Evolutionary conservation across 495 filamentous ascomycete genomes (phyloP).

Genomic region (Xylaria nigripes): DNA sequence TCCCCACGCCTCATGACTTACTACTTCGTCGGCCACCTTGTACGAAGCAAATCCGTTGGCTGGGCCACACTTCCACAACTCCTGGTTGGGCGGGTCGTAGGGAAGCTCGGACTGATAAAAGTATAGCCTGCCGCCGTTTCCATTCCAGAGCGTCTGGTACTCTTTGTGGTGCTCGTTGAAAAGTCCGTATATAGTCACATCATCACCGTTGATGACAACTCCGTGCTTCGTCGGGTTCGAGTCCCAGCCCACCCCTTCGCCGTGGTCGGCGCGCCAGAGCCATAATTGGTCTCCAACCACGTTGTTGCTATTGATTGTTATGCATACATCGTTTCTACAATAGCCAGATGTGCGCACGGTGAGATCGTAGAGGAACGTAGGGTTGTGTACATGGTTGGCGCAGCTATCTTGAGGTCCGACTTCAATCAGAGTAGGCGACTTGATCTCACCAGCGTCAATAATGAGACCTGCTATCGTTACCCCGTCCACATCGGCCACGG

Average conservation of each 20-base stretch:
- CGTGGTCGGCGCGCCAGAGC: conserved; percentile 28
- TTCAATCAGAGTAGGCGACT: conserved; percentile 20
- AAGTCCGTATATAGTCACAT: conserved; percentile 26
- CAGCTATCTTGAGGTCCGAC: conserved; percentile 17
- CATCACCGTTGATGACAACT: conserved; percentile 23
- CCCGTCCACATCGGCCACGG: conserved; percentile 22
- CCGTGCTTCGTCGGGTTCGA: conserved; percentile 24
- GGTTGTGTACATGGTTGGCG: conserved; percentile 15
- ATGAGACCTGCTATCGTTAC: conserved; percentile 27
- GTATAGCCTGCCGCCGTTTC: conserved; percentile 24
- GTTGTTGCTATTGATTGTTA: conserved; percentile 24
- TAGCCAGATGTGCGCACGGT: conserved; percentile 23
- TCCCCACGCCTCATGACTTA: conserved; percentile 24
- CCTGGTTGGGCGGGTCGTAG: conserved; percentile 25
- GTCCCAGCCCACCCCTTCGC: conserved; percentile 21
- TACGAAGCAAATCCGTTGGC: conserved; percentile 26
- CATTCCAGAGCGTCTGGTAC: conserved; percentile 27
- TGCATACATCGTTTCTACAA: conserved; percentile 23
- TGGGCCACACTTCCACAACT: conserved; percentile 21
- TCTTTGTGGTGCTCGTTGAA: conserved; percentile 29
- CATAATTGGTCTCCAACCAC: conserved; percentile 26
- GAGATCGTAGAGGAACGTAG: conserved; percentile 26
- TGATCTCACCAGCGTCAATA: conserved; percentile 19
- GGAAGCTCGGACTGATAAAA: conserved; percentile 30
- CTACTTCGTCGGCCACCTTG: conserved; percentile 23